Conservation (phyloP, 495 filamentous ascomycete genomes). For the Penicillium crystallinum region DNA sequence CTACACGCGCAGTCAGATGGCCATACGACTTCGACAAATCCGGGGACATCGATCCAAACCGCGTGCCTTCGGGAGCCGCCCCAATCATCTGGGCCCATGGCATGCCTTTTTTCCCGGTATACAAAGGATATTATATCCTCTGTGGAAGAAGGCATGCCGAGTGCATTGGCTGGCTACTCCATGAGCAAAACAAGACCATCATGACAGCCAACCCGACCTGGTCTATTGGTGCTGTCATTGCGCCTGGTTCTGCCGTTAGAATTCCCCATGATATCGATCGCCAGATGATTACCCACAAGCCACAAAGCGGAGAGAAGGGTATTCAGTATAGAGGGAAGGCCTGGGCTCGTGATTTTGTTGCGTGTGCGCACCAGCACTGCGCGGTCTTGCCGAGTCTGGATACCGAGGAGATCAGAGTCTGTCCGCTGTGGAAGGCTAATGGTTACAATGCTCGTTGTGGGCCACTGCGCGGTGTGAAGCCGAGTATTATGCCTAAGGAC, state of each 20-base stretch:
- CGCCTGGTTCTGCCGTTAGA: slow-evolving; percentile 10
- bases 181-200: background rate
- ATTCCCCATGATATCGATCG: slow-evolving; percentile 5
- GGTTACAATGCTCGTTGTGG: slow-evolving; percentile 15
- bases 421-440: background rate
- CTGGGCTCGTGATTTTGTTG: slow-evolving; percentile 6
- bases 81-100: slow-evolving; percentile 21
- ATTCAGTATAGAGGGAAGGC: background rate
- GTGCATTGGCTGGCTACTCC: slow-evolving; percentile 4
- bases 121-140: slow-evolving; percentile 21
- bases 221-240: slow-evolving; percentile 16
- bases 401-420: background rate
- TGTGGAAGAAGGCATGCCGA: slow-evolving; percentile 12
- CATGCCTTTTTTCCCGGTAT: slow-evolving; percentile 19
- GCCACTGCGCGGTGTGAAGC: background rate
- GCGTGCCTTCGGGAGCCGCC: slow-evolving; percentile 11
- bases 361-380: slow-evolving; percentile 1
- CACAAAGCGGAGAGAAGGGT: background rate
- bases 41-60: slow-evolving; percentile 12
- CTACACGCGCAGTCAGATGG: background rate
- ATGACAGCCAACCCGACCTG: slow-evolving; percentile 3
- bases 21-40: slow-evolving; percentile 16
- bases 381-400: slow-evolving; percentile 1
- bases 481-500: background rate
- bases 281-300: slow-evolving; percentile 4